phyloP scores from a whole-genome alignment of 2,329 filamentous ascomycete genomes.

The Colletotrichum viniferum region DNA sequence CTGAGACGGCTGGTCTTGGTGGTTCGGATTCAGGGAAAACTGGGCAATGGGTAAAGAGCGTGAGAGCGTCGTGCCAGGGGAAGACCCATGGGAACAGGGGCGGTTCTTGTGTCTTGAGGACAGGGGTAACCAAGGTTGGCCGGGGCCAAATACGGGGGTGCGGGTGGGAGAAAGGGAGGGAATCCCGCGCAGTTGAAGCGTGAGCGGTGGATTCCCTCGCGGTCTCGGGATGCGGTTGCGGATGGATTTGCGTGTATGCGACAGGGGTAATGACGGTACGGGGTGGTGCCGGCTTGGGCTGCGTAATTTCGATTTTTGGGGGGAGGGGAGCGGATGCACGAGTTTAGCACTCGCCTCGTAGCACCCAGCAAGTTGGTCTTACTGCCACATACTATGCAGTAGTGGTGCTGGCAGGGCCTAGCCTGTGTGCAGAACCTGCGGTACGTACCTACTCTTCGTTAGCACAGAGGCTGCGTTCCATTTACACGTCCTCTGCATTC shows the following conservation, averaged over 20 bases:
- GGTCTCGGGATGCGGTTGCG: neutral
- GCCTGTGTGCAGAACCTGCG: neutral
- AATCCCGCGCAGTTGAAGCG: neutral
- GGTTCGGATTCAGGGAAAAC: conserved; percentile 18
- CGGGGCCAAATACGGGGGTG: conserved; percentile 6
- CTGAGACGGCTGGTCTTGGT: neutral
- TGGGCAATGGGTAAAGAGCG: neutral
- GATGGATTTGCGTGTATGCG: neutral
- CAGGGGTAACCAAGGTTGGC: neutral
- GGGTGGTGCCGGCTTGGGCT: conserved; percentile 3
- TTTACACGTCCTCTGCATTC: neutral
- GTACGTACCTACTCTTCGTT: neutral
- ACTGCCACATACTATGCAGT: too few species aligned
- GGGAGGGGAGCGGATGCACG: neutral
- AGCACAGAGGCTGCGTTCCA: neutral
- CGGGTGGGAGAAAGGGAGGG: neutral
- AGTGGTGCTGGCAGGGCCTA: neutral
- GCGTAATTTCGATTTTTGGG: conserved; percentile 13
- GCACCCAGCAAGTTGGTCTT: neutral
- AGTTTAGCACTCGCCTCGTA: neutral
- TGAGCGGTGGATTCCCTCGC: neutral
- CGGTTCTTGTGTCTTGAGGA: neutral
- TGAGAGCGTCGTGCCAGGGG: neutral
- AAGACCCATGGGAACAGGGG: neutral
- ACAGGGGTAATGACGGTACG: conserved; percentile 14